phyloP scores from a whole-genome alignment of 441 rosid species.

The Croton setiger region DNA sequence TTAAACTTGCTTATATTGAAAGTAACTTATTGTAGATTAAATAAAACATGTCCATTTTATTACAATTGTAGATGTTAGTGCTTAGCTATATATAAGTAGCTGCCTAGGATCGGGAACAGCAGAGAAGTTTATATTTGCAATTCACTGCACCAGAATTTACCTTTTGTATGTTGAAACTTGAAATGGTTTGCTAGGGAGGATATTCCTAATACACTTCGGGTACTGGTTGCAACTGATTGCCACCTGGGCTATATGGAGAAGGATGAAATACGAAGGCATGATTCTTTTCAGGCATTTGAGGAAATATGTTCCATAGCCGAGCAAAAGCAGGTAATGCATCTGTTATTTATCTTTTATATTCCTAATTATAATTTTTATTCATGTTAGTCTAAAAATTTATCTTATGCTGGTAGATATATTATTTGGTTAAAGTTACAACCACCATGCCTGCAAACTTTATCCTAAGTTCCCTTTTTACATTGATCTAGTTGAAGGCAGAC shows the following conservation, averaged over 20 bases:
- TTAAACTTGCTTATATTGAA: not conserved
- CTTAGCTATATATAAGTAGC: not conserved
- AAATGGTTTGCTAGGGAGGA: constrained; percentile 49
- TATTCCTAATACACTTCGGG: constrained; percentile 50
- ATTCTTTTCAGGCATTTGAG: constrained; percentile 92
- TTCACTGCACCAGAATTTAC: not conserved
- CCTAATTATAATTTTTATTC: not conserved
- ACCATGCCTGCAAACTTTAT: not conserved
- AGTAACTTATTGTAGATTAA: not conserved
- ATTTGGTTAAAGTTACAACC: not conserved
- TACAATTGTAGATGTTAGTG: not conserved
- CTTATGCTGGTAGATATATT: not conserved
- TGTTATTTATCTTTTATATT: not conserved
- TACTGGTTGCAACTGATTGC: constrained; percentile 94
- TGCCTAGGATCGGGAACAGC: too few relatives aligned
- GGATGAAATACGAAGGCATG: constrained; percentile 89
- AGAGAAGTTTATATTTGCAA: not conserved
- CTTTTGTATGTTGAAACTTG: not conserved
- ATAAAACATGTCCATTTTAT: not conserved
- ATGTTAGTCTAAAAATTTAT: not conserved
- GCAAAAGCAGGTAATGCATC: constrained; percentile 61
- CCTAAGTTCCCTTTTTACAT: not conserved
- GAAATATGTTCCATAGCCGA: constrained; percentile 92
- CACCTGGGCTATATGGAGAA: constrained; percentile 98
- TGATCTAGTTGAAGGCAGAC: constrained; percentile 2